Conservation (phyloP, 179 eudicot species). For the Silene noctiflora region DNA sequence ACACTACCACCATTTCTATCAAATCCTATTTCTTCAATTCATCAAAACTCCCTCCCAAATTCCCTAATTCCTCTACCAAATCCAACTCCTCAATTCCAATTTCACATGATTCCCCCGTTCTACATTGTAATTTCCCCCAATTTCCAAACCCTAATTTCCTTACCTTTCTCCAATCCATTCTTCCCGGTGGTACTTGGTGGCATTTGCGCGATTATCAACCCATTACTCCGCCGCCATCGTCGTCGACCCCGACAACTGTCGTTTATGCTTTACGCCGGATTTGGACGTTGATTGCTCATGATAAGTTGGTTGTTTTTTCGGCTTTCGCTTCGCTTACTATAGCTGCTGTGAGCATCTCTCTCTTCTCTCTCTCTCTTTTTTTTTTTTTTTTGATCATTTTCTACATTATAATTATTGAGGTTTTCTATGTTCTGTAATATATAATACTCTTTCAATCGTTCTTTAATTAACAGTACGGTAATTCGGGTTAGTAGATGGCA, state of each 20-base stretch:
- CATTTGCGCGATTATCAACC: conserved; percentile 24
- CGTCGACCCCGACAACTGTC: conserved; percentile 27
- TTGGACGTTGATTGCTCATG: conserved; percentile 42
- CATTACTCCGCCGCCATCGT: background rate
- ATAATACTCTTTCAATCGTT: no score
- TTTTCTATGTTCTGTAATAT: background rate
- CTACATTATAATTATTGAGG: background rate
- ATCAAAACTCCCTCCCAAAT: no score
- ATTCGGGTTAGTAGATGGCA: no score
- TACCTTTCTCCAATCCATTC: background rate
- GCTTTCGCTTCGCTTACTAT: conserved; percentile 48
- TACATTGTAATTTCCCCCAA: background rate
- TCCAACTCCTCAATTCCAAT: background rate
- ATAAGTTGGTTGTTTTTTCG: conserved; percentile 32
- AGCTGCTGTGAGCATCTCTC: conserved; percentile 41
- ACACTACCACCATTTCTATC: no score
- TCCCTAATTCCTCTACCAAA: no score
- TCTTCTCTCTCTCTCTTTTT: no score
- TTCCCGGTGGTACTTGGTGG: conserved; percentile 39
- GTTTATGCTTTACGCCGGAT: conserved; percentile 37
- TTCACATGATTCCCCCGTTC: background rate
- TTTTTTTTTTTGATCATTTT: background rate
- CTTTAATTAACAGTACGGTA: no score
- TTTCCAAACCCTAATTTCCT: background rate
- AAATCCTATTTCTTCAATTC: no score